These are phyloP conservation scores for Buddleja alternifolia DNA, from an alignment of 257 asterid genomes.

Conservation along the genomic window DNA sequence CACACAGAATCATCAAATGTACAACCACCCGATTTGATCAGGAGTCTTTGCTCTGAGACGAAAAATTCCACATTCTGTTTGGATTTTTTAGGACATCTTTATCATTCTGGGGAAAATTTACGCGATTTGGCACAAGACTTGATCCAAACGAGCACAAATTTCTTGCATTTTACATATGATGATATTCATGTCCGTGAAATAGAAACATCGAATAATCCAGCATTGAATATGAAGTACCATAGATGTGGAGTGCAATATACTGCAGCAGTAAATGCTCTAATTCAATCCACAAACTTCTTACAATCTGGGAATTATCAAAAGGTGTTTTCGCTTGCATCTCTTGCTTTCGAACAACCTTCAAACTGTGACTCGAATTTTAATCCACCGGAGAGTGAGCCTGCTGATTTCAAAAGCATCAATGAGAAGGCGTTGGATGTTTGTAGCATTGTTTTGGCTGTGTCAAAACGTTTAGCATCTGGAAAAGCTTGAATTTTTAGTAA, in stretches of 20 bases:
- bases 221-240: neutral
- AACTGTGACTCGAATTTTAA: conserved; percentile 3
- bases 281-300: neutral
- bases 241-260: conserved; percentile 12
- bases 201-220: neutral
- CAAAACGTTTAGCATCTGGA: neutral
- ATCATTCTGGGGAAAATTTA: neutral
- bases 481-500: neutral
- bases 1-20: neutral
- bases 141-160: neutral
- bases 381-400: neutral
- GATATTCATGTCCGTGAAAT: conserved; percentile 11
- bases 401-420: neutral
- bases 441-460: neutral
- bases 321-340: neutral
- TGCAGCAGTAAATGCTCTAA: neutral
- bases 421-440: neutral
- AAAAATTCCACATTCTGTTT: neutral
- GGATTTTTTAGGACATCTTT: neutral
- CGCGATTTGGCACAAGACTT: neutral
- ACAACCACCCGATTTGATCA: neutral
- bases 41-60: neutral
- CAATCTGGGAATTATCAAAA: conserved; percentile 20
- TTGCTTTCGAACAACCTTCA: neutral
- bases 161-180: neutral